Evolutionary conservation across 73 alveolate species (phyloP).

Genomic region (Paramecium sonneborni): DNA sequence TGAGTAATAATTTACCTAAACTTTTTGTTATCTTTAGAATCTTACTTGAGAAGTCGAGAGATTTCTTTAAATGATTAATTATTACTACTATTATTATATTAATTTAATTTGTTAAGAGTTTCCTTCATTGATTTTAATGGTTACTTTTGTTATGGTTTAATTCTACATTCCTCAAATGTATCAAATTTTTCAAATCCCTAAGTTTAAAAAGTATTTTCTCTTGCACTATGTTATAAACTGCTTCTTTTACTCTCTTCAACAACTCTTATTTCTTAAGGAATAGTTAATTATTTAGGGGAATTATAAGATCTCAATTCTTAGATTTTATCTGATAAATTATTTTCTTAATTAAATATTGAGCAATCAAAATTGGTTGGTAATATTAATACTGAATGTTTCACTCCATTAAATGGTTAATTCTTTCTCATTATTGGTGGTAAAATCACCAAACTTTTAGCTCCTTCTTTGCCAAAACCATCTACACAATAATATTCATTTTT

Average conservation of each 20-base stretch:
- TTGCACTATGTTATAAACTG: not conserved
- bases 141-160: not conserved
- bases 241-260: not conserved
- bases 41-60: not conserved
- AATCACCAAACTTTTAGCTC: slow-evolving; percentile 26
- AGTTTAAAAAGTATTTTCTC: not conserved
- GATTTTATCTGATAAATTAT: not conserved
- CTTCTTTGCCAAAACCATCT: slow-evolving; percentile 64
- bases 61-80: not conserved
- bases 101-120: not conserved
- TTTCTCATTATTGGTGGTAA: slow-evolving; percentile 56
- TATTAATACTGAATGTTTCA: slow-evolving; percentile 48
- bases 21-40: not conserved
- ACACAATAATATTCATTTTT: slow-evolving; percentile 57
- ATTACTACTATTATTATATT: not conserved
- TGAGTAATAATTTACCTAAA: not conserved
- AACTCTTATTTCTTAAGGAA: not conserved
- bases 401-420: slow-evolving; percentile 36
- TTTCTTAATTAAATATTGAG: not conserved
- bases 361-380: not conserved
- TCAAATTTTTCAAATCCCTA: not conserved
- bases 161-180: not conserved
- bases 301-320: slow-evolving; percentile 25
- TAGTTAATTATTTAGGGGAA: slow-evolving; percentile 15
- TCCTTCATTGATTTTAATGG: slow-evolving; percentile 14